Evolutionary conservation across 1,284 basidiomycete genomes (phyloP).

Genomic region (Marasmius sp.): DNA sequence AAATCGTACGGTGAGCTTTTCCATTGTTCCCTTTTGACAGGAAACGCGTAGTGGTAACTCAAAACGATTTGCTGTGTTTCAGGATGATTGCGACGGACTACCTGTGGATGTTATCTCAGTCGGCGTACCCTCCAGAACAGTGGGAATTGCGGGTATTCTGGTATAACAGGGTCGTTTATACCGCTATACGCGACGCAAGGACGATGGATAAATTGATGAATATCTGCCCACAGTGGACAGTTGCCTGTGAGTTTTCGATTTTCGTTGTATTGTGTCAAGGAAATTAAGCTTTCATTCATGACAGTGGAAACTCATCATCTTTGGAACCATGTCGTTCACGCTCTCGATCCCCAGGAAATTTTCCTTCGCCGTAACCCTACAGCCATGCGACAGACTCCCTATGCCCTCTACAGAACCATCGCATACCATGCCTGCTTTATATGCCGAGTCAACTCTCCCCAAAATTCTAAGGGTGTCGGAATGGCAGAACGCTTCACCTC

Average conservation of each 20-base stretch:
- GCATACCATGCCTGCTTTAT: conserved; percentile 51
- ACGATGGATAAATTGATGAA: conserved; percentile 65
- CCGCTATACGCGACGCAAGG: conserved; percentile 50
- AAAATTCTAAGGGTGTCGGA: conserved; percentile 46
- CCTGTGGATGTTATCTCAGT: conserved; percentile 47
- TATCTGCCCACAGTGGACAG: conserved; percentile 44
- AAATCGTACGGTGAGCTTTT: conserved; percentile 61
- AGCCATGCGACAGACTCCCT: conserved; percentile 31
- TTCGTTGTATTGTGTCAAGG: not conserved
- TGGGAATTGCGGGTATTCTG: conserved; percentile 60
- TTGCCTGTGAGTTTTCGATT: conserved; percentile 35
- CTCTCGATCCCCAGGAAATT: conserved; percentile 54
- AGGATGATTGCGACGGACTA: conserved; percentile 65
- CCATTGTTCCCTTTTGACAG: conserved; percentile 14
- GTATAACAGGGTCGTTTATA: conserved; percentile 59
- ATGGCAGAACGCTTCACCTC: conserved; percentile 43
- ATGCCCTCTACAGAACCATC: conserved; percentile 41
- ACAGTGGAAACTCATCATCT: conserved; percentile 58
- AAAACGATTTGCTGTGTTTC: conserved; percentile 12
- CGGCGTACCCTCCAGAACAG: conserved; percentile 48
- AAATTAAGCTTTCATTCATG: conserved; percentile 5
- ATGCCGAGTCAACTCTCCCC: conserved; percentile 68
- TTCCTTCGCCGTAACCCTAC: conserved; percentile 15
- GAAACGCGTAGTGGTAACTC: conserved; percentile 1
- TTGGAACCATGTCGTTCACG: conserved; percentile 54